Base-by-base conservation (phyloP, 495 filamentous ascomycete genomes). In the Recurvomyces mirabilis region DNA sequence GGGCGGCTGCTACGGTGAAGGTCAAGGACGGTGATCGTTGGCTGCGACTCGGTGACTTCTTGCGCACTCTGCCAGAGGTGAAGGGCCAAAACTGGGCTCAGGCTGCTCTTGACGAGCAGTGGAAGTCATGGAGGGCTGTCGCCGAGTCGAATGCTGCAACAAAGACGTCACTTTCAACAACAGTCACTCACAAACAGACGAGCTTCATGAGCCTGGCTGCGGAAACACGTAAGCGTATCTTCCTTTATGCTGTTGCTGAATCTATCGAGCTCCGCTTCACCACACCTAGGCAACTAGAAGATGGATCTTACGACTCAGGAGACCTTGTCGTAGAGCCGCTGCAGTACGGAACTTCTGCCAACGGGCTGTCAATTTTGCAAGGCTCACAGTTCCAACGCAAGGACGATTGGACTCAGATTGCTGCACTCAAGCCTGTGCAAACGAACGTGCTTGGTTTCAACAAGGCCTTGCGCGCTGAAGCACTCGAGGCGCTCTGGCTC, bases 211-310 rank as follows among this genome's bases (percentile, higher is more conserved):
- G 3, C 5, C 34, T 37, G 3, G 10, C 34, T 3, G 14, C 19
- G 14, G 34, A 37, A 20, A 3, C 22, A 13, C 34, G 19, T 15
- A 7, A 6, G 14, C 14, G 19, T 11, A 37, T 37, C 34, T 18
- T 37, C 15, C 19, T 37, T 6, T 37, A 20, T 15, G 34, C 34
- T 6, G 13, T 37, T 20, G 34, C 17, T 5, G 10, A 9, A 13
- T 37, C 19, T 20, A 15, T 37, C 34, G 34, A 37, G 15, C 34
- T n/a, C n/a, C n/a, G n/a, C n/a, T n/a, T n/a, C n/a, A n/a, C n/a
- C n/a, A n/a, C n/a, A n/a, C n/a, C n/a, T n/a, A n/a, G n/a, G n/a
- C n/a, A n/a, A n/a, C n/a, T n/a, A n/a, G n/a, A n/a, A n/a, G n/a
- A n/a, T n/a, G n/a, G n/a, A n/a, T n/a, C n/a, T n/a, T n/a, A n/a